Evolutionary conservation across 2,329 filamentous ascomycete species (phyloP), one percentile per base, ranked within the genome.

Genomic region (Trichophyton equinum): DNA sequence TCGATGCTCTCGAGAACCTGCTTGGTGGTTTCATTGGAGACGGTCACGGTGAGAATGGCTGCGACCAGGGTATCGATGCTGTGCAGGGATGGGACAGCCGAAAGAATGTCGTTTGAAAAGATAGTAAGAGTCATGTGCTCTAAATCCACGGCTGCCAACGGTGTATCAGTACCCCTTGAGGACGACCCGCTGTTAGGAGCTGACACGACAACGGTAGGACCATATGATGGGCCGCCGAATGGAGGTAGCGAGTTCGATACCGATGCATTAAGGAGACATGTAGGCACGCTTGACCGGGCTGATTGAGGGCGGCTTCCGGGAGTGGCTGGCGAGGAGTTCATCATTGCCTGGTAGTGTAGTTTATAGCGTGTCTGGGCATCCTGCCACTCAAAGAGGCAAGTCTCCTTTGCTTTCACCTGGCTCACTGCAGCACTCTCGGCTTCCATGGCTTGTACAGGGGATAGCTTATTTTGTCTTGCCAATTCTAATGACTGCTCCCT

Each of bases 61-160:
- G 76, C 73, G 51, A 80, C 67, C 11, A 79, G 66, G 4, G 76
- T 75, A 63, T 80, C 78, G 40, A 79, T 75, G 6, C 75, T 74
- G 62, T 79, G 79, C 33, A 78, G 65, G 5, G 76, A 78, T 1
- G 76, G 75, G 7, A 79, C 73, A 0, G 71, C 73, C 5, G 70
- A 68, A 2, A 72, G 69, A 8, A 78, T 76, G 1, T 71, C 67
- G 2, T 70, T 69, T 1, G 76, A 71, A 20, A 73, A 73, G 42
- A 80, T 72, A 1, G 72, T 72, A 0, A 78, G 67, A 0, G 71
- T 74, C 61, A 72, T 70, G 1, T 73, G 75, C 27, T 70, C 70
- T 13, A 79, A 69, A 60, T 78, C 76, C 3, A 80, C 68, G 1
- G 72, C 70, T 3, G 75, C 74, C 4, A 79, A 68, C 4, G 75